Percentiles rank a stretch among this genome's conserved stretches.
Conservation (phyloP, 768 basidiomycete genomes). For the Psilocybe cyanescens region DNA sequence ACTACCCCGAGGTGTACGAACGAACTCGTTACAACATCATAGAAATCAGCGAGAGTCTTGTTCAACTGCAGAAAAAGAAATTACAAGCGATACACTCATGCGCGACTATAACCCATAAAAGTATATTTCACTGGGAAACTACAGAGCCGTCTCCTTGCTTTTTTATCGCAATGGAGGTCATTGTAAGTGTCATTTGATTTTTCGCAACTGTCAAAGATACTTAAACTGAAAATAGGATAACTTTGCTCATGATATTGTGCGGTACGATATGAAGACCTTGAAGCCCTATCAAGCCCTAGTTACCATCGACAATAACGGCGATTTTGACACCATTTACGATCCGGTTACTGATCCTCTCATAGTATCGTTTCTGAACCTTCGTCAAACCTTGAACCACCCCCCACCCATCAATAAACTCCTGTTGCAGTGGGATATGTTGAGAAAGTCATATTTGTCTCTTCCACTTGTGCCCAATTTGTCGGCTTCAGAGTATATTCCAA, state of each 20-base stretch:
- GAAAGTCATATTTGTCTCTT: slow-evolving; percentile 66
- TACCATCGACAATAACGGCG: slow-evolving; percentile 76
- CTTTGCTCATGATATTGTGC: slow-evolving; percentile 93
- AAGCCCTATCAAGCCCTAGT: slow-evolving; percentile 86
- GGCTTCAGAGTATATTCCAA: slow-evolving; percentile 88
- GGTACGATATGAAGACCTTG: slow-evolving; percentile 82
- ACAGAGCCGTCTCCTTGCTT: slow-evolving; percentile 86
- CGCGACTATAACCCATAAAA: slow-evolving; percentile 72
- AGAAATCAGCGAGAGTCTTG: slow-evolving; percentile 87
- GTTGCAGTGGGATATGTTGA: slow-evolving; percentile 55
- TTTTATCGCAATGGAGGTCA: slow-evolving; percentile 93
- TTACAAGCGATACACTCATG: slow-evolving; percentile 67
- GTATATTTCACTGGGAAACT: slow-evolving; percentile 84
- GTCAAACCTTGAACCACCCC: slow-evolving; percentile 58
- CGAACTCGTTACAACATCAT: slow-evolving; percentile 93
- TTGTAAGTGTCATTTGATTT: slow-evolving; percentile 55
- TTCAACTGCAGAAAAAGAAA: slow-evolving; percentile 68
- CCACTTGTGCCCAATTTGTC: slow-evolving; percentile 94
- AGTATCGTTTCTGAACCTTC: slow-evolving; percentile 72
- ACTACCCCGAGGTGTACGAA: slow-evolving; percentile 91
- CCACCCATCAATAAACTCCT: slow-evolving; percentile 62
- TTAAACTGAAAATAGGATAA: slow-evolving; percentile 71
- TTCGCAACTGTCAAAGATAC: not conserved
- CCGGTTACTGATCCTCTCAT: slow-evolving; percentile 87
- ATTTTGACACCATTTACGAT: slow-evolving; percentile 84